Evolutionary conservation across 345 rosid genomes (phyloP).

Genomic region (Brassica cretica): DNA sequence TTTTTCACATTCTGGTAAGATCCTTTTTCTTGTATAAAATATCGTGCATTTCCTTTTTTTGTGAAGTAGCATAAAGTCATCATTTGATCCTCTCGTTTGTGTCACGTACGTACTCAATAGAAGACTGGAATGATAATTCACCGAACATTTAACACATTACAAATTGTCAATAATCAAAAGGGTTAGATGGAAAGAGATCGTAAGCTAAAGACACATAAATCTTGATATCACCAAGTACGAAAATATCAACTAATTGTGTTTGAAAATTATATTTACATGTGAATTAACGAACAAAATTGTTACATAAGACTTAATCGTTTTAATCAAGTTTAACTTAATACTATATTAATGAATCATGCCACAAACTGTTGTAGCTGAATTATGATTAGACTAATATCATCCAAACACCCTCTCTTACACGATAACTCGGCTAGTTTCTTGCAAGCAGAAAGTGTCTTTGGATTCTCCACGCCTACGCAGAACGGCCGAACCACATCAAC

Average conservation of each 20-base stretch:
- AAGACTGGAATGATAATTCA: not conserved
- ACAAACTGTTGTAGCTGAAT: slow-evolving; percentile 50
- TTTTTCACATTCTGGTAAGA: not conserved
- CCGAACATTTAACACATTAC: not conserved
- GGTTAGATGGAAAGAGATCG: not conserved
- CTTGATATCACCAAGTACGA: not conserved
- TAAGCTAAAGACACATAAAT: not conserved
- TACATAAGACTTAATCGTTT: not conserved
- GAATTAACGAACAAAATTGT: slow-evolving; percentile 17
- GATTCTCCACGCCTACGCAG: slow-evolving; percentile 43
- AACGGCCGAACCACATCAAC: slow-evolving; percentile 66
- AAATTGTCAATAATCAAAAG: slow-evolving; percentile 1
- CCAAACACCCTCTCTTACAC: slow-evolving; percentile 65
- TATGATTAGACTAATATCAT: slow-evolving; percentile 78
- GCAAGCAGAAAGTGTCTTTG: slow-evolving; percentile 59
- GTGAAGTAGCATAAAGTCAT: not conserved
- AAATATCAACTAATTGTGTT: slow-evolving; percentile 1
- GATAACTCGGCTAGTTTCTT: slow-evolving; percentile 78
- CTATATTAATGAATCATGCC: slow-evolving; percentile 25
- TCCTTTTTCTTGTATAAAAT: not conserved
- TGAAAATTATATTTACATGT: slow-evolving; percentile 20
- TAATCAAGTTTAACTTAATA: slow-evolving; percentile 11
- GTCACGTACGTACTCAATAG: not conserved
- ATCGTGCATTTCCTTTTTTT: not conserved
- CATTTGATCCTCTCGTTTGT: not conserved